Base-by-base conservation (phyloP, 2,329 filamentous ascomycete genomes). In the Plenodomus lindquistii region DNA sequence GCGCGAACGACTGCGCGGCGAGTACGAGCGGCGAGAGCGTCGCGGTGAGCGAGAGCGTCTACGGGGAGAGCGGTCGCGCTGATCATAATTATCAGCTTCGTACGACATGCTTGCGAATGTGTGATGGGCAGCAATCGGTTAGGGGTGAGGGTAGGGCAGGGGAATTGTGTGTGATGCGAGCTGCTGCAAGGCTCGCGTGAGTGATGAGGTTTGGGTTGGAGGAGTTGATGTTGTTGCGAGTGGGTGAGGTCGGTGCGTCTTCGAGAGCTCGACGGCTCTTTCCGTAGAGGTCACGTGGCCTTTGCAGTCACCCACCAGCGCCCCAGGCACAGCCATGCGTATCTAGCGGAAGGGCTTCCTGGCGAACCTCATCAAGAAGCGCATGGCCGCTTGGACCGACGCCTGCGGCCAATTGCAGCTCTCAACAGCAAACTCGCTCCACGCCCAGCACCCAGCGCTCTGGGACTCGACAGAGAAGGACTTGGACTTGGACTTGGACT, bases 1-100 rank as follows among this genome's bases (percentile, higher is more conserved):
- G 77, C 91, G 88, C 68, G 91, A 95, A 76, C 91, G 80, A 69
- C 80, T 81, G 73, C 81, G 79, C 60, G 81, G 81, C 48, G 81
- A 84, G 73, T 83, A 82, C 65, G 83, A 85, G 66, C 83, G 86
- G 73, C 84, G 83, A 40, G 69, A 71, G 60, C 73, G 74, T 59
- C 75, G 74, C 44, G 75, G 75, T 54, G 73, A 76, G 53, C 75
- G 71, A 48, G 75, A 77, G 54, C 75, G 74, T 75, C 88, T 85
- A 71, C 87, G 86, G 69, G 87, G 86, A 63, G 87, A 90, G 73
- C 87, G 85, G 76, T 70, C 66, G 63, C 66, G 67, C 66, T 70
- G 67, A 16, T 70, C 67, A 55, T 70, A 70, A 17, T 52, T 58
- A 59, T 71, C 65, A 71, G 68, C 55, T 59, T 71, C 68, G 63